Percentiles rank a stretch among this genome's conserved stretches.
Evolutionary conservation across 352 stramenopile genomes (phyloP).

Genomic region (Pseudoperonospora humuli): DNA sequence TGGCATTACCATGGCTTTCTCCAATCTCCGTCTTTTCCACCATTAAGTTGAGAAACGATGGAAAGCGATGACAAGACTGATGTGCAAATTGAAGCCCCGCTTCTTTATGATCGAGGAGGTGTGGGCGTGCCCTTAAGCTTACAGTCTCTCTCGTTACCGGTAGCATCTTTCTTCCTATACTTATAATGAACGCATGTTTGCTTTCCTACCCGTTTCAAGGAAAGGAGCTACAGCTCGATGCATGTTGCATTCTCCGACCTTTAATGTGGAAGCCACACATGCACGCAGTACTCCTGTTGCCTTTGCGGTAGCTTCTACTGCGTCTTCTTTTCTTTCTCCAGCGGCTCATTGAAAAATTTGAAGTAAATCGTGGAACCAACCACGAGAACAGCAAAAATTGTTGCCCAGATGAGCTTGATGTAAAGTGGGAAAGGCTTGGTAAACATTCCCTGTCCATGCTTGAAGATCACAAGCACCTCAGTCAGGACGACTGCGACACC

Average conservation of each 20-base stretch:
- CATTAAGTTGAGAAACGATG: slow-evolving; percentile 79
- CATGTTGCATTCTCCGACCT: too few relatives aligned
- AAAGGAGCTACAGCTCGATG: too few relatives aligned
- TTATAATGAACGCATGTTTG: slow-evolving; percentile 17
- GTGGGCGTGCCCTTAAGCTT: slow-evolving; percentile 10
- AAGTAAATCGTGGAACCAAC: slow-evolving; percentile 83
- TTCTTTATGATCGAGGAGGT: slow-evolving; percentile 2
- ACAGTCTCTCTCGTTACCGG: slow-evolving; percentile 11
- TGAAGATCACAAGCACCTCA: slow-evolving; percentile 75
- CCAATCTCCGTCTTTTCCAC: slow-evolving; percentile 98
- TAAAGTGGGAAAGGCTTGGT: slow-evolving; percentile 76
- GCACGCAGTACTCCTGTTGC: background rate
- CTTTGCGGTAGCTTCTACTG: slow-evolving; percentile 11
- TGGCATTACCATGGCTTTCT: slow-evolving; percentile 99
- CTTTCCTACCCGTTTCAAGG: slow-evolving; percentile 15
- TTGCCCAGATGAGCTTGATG: slow-evolving; percentile 73
- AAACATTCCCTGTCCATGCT: slow-evolving; percentile 83
- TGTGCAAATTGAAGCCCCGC: slow-evolving; percentile 1
- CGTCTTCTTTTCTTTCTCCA: slow-evolving; percentile 28
- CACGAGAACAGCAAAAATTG: slow-evolving; percentile 68
- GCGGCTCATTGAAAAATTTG: slow-evolving; percentile 51
- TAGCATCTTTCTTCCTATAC: slow-evolving; percentile 15
- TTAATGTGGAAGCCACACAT: too few relatives aligned
- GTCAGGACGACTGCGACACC: slow-evolving; percentile 70
- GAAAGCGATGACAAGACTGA: slow-evolving; percentile 13